Evolutionary conservation across 495 filamentous ascomycete genomes (phyloP).

Genomic region (Parmelia sp.): DNA sequence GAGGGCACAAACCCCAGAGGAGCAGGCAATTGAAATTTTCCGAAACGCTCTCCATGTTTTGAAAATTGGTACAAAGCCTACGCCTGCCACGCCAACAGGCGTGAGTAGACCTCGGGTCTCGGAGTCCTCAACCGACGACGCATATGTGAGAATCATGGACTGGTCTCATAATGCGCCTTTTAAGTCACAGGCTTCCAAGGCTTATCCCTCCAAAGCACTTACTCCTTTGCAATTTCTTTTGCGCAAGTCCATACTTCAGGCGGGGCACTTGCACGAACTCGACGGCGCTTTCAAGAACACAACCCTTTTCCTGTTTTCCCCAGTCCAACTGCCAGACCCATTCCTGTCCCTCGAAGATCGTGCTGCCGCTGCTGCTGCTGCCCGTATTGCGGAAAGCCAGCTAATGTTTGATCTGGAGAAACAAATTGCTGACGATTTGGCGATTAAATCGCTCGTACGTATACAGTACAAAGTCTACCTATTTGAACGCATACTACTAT

Average conservation of each 20-base stretch:
- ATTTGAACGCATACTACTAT: slow-evolving; percentile 90
- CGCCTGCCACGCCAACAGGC: not conserved
- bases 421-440: slow-evolving; percentile 30
- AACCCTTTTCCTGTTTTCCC: slow-evolving; percentile 8
- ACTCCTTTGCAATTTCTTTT: not conserved
- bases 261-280: slow-evolving; percentile 1
- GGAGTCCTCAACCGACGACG: not conserved
- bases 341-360: not conserved
- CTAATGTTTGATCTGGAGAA: slow-evolving; percentile 7
- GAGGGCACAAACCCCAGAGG: not conserved
- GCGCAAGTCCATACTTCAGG: not conserved
- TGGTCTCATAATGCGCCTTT: slow-evolving; percentile 1
- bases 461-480: slow-evolving; percentile 92
- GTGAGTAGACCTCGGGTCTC: not conserved
- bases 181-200: not conserved
- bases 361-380: not conserved
- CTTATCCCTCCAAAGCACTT: not conserved
- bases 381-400: not conserved
- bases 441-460: slow-evolving; percentile 21
- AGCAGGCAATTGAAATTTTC: not conserved
- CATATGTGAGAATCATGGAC: slow-evolving; percentile 5
- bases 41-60: not conserved
- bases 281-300: slow-evolving; percentile 11
- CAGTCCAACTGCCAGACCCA: not conserved
- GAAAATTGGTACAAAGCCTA: not conserved